Base-by-base conservation (phyloP, 169 alveolate genomes). In the Cryptosporidium sp. region DNA sequence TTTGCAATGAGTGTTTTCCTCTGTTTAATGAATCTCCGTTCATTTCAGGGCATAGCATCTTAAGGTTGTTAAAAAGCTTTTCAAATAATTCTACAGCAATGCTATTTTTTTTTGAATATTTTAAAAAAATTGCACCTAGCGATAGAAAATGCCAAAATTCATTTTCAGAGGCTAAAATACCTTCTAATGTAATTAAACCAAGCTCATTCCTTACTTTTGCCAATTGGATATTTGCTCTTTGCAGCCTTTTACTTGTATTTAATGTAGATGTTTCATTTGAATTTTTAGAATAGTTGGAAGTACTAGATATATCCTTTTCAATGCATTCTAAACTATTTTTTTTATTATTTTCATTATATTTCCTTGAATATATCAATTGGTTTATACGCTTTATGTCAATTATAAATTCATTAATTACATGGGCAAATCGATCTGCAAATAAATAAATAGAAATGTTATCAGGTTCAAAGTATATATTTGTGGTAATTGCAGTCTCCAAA, bases 41-140 rank as follows among this genome's bases (percentile, higher is more conserved):
- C 26, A 80, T 80, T 60, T 80, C 89, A 14, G 89, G 89, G 51
- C 44, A 60, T 44, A 80, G 16, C 14, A 62, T 5, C 51, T 80
- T 80, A 14, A 80, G 18, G 33, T 62, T 80, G 29, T 67, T 33
- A 7, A 80, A 31, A 10, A 80, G 14, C 26, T 80, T 80, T 14
- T 80, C 75, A 80, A 80, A 80, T 65, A 80, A 42, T 51, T 80
- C 89, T 5, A 80, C 75, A n/a, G 89, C 89, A 62, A 62, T 31
- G 12, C 62, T 80, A 56, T 80, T 44, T 39, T 80, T 35, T 33
- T 42, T 45, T 31, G 60, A 42, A 44, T n/a, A 39, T 29, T 80
- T 75, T 37, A 80, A 48, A 23, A 48, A 60, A 44, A 80, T 58
- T 62, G 89, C 89, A 42, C 89, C 89, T 42, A 62, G 60, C 18